A percentile compares a stretch with the other conserved stretches of the same genome.
Evolutionary conservation across 2,329 filamentous ascomycete species (phyloP).

Genomic region (Albifimbria verrucaria): DNA sequence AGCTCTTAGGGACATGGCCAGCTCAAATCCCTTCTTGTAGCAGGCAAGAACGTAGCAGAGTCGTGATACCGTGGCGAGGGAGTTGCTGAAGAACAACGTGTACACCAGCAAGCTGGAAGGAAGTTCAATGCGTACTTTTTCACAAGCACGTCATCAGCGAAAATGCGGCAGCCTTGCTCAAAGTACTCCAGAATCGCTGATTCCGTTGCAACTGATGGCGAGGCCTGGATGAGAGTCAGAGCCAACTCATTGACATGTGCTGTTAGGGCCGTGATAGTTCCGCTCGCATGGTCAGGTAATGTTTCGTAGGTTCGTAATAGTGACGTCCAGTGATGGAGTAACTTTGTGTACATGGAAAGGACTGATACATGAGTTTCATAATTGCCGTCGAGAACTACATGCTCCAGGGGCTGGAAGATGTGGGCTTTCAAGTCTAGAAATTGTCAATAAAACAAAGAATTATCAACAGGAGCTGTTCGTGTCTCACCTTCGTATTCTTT

Average conservation of each 20-base stretch:
- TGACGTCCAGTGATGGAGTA: conserved; percentile 60
- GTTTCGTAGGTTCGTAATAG: conserved; percentile 37
- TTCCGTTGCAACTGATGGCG: conserved; percentile 37
- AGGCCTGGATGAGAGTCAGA: conserved; percentile 57
- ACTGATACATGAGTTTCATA: conserved; percentile 54
- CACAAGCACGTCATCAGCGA: conserved; percentile 48
- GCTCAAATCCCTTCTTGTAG: conserved; percentile 74
- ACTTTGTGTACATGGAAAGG: conserved; percentile 62
- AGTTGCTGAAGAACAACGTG: conserved; percentile 63
- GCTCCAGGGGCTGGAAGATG: conserved; percentile 52
- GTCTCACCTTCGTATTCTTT: conserved; percentile 52
- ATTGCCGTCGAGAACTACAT: conserved; percentile 45
- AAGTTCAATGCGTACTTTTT: conserved; percentile 61
- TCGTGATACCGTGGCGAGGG: conserved; percentile 61
- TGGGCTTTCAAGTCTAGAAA: conserved; percentile 44
- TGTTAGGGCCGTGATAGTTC: conserved; percentile 39
- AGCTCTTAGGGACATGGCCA: conserved; percentile 47
- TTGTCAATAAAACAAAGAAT: background rate
- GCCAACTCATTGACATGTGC: conserved; percentile 52
- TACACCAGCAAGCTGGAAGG: conserved; percentile 65
- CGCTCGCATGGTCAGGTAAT: conserved; percentile 31
- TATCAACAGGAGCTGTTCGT: background rate
- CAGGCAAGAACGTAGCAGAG: conserved; percentile 65
- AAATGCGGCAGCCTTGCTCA: conserved; percentile 55
- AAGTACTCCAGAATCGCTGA: conserved; percentile 69